Conservation (phyloP, 73 alveolate species). For the Symbiodinium pilosum region DNA sequence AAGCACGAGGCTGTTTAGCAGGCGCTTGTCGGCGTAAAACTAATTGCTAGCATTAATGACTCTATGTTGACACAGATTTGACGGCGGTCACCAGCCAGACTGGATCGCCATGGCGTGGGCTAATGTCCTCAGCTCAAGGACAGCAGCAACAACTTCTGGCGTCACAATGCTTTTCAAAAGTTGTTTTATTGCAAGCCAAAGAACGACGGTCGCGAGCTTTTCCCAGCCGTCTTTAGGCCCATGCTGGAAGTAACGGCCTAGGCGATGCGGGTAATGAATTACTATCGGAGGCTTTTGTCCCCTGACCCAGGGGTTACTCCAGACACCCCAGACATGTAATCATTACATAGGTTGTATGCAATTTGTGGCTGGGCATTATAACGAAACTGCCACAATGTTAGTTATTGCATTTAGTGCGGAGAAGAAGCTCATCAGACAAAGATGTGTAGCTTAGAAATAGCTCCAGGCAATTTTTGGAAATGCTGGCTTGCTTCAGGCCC, state of each 20-base stretch:
- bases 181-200: background rate
- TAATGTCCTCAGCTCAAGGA: constrained; percentile 1
- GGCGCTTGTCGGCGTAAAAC: too few relatives aligned
- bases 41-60: too few relatives aligned
- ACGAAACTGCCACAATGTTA: background rate
- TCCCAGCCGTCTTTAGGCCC: constrained; percentile 86
- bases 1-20: too few relatives aligned
- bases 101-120: constrained; percentile 91
- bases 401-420: background rate
- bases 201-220: constrained; percentile 31
- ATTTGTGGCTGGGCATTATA: background rate
- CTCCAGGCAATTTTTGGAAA: background rate
- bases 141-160: too few relatives aligned
- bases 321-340: too few relatives aligned
- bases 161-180: too few relatives aligned
- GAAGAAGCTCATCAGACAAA: background rate
- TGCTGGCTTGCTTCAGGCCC: background rate
- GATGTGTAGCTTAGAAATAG: background rate
- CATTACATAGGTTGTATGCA: too few relatives aligned
- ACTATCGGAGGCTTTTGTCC: too few relatives aligned
- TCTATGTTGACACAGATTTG: background rate
- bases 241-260: constrained; percentile 63
- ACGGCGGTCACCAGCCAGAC: constrained; percentile 92
- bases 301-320: too few relatives aligned
- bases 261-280: too few relatives aligned